phyloP scores from a whole-genome alignment of 2,329 filamentous ascomycete species.

The Clarireedia homoeocarpa region DNA sequence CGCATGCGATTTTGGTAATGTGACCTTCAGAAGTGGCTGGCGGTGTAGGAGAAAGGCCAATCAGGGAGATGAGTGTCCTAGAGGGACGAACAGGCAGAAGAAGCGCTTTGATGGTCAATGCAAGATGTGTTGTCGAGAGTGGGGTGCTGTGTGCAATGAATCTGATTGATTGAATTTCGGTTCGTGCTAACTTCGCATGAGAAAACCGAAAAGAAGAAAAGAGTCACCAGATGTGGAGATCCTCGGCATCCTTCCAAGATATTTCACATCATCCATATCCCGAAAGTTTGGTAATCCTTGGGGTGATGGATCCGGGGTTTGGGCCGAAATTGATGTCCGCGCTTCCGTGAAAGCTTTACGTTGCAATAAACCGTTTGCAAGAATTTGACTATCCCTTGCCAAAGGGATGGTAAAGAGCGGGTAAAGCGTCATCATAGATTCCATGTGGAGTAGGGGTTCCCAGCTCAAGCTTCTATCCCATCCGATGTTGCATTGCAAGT shows the following conservation, averaged over 20 bases:
- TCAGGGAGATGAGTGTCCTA: background rate
- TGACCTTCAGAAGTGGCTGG: slow-evolving; percentile 18
- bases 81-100: background rate
- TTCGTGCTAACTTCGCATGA: background rate
- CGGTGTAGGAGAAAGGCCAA: slow-evolving; percentile 15
- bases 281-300: slow-evolving; percentile 7
- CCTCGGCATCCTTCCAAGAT: background rate
- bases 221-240: slow-evolving; percentile 4
- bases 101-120: slow-evolving; percentile 11
- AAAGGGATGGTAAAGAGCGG: background rate
- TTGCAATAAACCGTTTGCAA: background rate
- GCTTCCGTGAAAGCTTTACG: background rate
- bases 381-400: background rate
- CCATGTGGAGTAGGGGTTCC: background rate
- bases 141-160: background rate
- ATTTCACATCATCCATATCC: background rate
- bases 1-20: slow-evolving; percentile 23
- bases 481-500: background rate
- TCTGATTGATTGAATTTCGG: background rate
- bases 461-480: background rate
- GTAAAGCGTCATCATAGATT: background rate
- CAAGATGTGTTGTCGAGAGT: slow-evolving; percentile 20
- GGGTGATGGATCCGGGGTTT: background rate
- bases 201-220: background rate
- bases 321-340: background rate